Evolutionary conservation across 306 rosid species (phyloP), one percentile per base, ranked within the genome.

Genomic region (Fragaria iinumae): DNA sequence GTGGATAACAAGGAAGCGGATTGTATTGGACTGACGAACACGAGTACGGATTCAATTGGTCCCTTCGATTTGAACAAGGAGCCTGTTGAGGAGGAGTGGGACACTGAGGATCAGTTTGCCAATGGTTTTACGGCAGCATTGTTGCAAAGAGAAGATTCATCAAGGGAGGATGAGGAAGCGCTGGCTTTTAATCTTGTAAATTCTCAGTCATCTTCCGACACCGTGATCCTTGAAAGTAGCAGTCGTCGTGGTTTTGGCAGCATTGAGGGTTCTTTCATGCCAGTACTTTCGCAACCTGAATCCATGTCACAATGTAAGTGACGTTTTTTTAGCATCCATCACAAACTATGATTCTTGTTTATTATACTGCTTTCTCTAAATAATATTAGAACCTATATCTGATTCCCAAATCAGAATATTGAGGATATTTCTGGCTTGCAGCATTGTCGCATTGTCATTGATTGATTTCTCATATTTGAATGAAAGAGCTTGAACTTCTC

Each of bases 231-330:
- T 49, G 55, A 49, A 16, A 13, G 16, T 49, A 16, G 6, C 20
- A 13, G 36, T 5, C 6, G 3, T 6, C 1, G 13, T 20, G 21
- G 27, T 13, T 29, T 27, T 48, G 45, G n/a, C 8, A 29, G 6
- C 17, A 29, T 29, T 5, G 55, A 29, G 1, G 4, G 11, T 2
- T 47, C 59, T 70, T 70, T 48, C 59, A 23, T 3, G 27, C 57
- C 56, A 3, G 25, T 69, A 27, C 43, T 9, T 43, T 1, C 47
- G 43, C 60, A 48, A 16, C 20, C 41, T 29, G 10, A 48, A 25
- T 17, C 44, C 25, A 29, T 29, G 63, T 50, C 62, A 34, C 75
- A 71, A 49, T 50, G 75, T 27, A 71, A 71, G 32, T 71, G 45
- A 17, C 18, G 2, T 43, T 43, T 43, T 9, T 8, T 43, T 41